A percentile compares a stretch with the other conserved stretches of the same genome.
These are phyloP conservation scores for Lipomyces japonicus DNA, from an alignment of 805 yeast species.

Conservation along the genomic window DNA sequence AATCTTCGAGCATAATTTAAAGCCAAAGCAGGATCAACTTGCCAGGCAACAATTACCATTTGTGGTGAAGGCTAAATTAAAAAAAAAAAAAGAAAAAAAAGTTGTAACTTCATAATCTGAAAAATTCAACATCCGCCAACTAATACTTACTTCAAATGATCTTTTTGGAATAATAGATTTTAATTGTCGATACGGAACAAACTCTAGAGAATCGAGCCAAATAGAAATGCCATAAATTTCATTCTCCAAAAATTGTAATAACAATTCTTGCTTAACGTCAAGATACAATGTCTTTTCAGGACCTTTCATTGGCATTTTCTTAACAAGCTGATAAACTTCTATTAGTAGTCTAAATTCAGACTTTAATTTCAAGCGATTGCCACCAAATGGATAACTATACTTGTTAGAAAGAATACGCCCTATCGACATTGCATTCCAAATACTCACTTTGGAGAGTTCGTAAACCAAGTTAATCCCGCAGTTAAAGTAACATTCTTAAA, in stretches of 20 bases:
- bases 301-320: slow-evolving; percentile 19
- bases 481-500: slow-evolving; percentile 55
- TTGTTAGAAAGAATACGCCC: background rate
- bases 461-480: slow-evolving; percentile 78
- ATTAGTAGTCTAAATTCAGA: slow-evolving; percentile 62
- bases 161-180: slow-evolving; percentile 20
- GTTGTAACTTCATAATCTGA: background rate
- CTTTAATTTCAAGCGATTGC: slow-evolving; percentile 65
- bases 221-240: slow-evolving; percentile 69
- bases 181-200: slow-evolving; percentile 31
- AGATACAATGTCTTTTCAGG: slow-evolving; percentile 29
- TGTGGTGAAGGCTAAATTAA: slow-evolving; percentile 13
- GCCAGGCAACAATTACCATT: slow-evolving; percentile 48
- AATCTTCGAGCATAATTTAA: slow-evolving; percentile 63
- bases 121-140: no score
- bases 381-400: slow-evolving; percentile 70
- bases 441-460: slow-evolving; percentile 43
- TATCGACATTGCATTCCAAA: background rate
- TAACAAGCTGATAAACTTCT: slow-evolving; percentile 45
- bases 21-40: slow-evolving; percentile 68
- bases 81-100: background rate
- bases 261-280: slow-evolving; percentile 51
- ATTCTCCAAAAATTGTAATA: slow-evolving; percentile 63
- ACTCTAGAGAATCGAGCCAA: slow-evolving; percentile 68
- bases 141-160: slow-evolving; percentile 11